phyloP scores from a whole-genome alignment of 78 protist genomes.

The Dictyostelium brefeldianum region DNA sequence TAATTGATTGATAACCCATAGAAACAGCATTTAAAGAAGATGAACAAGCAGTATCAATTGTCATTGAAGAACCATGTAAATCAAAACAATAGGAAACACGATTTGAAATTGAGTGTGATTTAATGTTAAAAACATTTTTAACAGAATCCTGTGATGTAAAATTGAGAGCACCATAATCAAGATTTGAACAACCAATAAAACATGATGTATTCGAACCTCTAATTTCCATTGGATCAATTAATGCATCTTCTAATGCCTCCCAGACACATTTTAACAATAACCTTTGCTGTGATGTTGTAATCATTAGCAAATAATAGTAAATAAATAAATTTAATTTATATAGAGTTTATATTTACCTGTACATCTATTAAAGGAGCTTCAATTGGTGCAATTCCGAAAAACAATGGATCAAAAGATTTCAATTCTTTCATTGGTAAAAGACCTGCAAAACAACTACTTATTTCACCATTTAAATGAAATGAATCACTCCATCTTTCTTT shows the following conservation, averaged over 20 bases:
- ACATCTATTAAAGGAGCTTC: too few relatives aligned
- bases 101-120: not conserved
- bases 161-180: not conserved
- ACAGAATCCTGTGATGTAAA: not conserved
- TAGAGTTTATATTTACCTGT: too few relatives aligned
- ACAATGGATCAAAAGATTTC: too few relatives aligned
- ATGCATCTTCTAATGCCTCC: too few relatives aligned
- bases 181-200: too few relatives aligned
- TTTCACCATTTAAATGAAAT: not conserved
- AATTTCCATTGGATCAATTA: too few relatives aligned
- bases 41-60: constrained; percentile 94
- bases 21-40: constrained; percentile 83
- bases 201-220: too few relatives aligned
- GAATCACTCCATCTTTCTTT: too few relatives aligned
- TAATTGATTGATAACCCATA: constrained; percentile 65
- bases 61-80: constrained; percentile 85
- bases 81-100: constrained; percentile 79
- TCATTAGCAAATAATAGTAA: not conserved
- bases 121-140: not conserved
- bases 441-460: not conserved
- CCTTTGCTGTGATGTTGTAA: not conserved
- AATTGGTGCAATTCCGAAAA: too few relatives aligned
- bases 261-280: too few relatives aligned
- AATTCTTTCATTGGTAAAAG: not conserved
- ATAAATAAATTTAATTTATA: too few relatives aligned